A percentile compares a stretch with the other conserved stretches of the same genome.
Evolutionary conservation across 139 green algal genomes (phyloP).

Genomic region (Coccomyxa sp.): DNA sequence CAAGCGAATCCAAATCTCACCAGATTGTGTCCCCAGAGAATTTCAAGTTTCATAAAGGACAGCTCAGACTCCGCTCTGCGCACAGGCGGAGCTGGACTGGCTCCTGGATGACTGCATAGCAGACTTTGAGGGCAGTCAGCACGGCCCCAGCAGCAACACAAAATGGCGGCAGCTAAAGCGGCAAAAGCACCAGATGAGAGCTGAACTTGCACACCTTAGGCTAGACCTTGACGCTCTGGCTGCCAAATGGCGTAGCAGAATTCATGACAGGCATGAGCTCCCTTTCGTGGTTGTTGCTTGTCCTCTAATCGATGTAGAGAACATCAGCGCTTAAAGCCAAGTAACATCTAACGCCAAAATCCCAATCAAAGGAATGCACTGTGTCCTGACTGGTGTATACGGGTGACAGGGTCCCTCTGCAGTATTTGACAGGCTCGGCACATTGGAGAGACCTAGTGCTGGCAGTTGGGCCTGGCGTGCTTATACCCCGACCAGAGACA

Average conservation of each 20-base stretch:
- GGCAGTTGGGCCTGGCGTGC: conserved; percentile 61
- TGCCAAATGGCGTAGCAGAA: too few species aligned
- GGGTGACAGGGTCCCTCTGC: conserved; percentile 65
- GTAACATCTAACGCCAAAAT: neutral
- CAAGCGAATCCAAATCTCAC: neutral
- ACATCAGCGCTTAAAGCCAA: neutral
- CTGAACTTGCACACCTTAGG: neutral
- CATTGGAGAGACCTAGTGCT: conserved; percentile 84
- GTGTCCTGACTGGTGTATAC: neutral
- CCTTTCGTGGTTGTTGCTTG: neutral
- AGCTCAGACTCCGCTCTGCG: neutral
- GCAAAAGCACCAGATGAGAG: conserved; percentile 26
- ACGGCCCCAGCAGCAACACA: conserved; percentile 12
- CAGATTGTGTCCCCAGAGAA: neutral
- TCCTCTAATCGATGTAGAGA: neutral
- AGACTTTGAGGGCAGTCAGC: conserved; percentile 40
- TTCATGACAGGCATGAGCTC: too few species aligned
- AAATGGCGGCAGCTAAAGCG: conserved; percentile 19
- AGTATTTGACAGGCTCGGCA: conserved; percentile 79
- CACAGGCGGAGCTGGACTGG: conserved; percentile 64
- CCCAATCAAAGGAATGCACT: neutral
- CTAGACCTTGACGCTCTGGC: too few species aligned
- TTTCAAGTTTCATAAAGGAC: neutral
- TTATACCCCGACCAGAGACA: conserved; percentile 91
- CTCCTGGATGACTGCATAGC: conserved; percentile 61